Conservation (phyloP, 495 filamentous ascomycete species). For the Friedmanniomyces simplex region DNA sequence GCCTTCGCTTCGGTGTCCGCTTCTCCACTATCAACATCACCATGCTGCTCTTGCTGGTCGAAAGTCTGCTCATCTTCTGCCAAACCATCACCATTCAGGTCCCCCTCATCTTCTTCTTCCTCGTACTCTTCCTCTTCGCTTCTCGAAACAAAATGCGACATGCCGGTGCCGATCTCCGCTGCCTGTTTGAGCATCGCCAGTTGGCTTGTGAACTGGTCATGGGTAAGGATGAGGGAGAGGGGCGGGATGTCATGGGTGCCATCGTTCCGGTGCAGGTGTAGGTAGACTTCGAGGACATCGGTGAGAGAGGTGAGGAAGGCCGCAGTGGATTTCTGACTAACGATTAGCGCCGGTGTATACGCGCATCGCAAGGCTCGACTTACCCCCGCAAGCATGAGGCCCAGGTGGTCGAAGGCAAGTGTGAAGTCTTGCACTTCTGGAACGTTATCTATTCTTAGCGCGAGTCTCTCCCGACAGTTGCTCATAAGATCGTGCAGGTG, state of each 20-base stretch:
- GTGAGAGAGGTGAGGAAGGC: slow-evolving; percentile 40
- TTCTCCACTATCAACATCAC: not conserved
- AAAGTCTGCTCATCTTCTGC: slow-evolving; percentile 33
- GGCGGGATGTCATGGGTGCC: slow-evolving; percentile 43
- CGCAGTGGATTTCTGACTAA: slow-evolving; percentile 37
- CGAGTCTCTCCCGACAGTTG: slow-evolving; percentile 55
- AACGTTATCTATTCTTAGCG: slow-evolving; percentile 54
- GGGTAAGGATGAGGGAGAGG: slow-evolving; percentile 45
- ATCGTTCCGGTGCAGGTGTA: slow-evolving; percentile 50
- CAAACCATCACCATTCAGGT: slow-evolving; percentile 23
- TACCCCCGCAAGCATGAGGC: slow-evolving; percentile 51
- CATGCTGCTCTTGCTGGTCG: not conserved
- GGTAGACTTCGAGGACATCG: slow-evolving; percentile 48
- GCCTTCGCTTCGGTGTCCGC: not conserved
- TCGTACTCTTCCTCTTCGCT: slow-evolving; percentile 18
- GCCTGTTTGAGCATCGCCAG: slow-evolving; percentile 34
- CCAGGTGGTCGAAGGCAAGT: slow-evolving; percentile 59
- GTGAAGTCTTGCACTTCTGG: slow-evolving; percentile 51
- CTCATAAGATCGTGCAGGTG: slow-evolving; percentile 51
- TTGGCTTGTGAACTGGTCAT: slow-evolving; percentile 42
- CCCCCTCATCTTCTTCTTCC: slow-evolving; percentile 21
- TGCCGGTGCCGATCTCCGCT: slow-evolving; percentile 47
- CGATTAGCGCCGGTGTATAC: slow-evolving; percentile 7
- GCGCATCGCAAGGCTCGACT: not conserved
- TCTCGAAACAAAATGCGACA: slow-evolving; percentile 39